A percentile compares a stretch with the other conserved stretches of the same genome.
phyloP scores from a whole-genome alignment of 352 stramenopile species.

The Phytophthora tubulina region DNA sequence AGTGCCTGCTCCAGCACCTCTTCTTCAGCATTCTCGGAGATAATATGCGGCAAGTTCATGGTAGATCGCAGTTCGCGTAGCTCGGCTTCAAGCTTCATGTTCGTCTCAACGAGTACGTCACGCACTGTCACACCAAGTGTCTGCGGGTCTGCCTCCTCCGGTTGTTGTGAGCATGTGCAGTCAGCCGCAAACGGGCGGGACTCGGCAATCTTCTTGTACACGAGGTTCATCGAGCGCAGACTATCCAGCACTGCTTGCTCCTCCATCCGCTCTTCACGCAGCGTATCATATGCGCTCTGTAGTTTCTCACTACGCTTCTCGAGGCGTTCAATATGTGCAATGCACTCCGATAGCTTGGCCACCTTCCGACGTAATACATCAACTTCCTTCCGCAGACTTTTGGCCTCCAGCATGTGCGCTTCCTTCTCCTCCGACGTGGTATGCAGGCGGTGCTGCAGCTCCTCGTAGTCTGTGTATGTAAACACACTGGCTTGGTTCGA shows the following conservation, averaged over 20 bases:
- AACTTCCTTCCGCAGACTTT: constrained; percentile 69
- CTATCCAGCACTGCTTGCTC: constrained; percentile 74
- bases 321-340: constrained; percentile 57
- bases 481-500: constrained; percentile 66
- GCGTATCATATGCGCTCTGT: constrained; percentile 59
- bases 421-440: constrained; percentile 57
- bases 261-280: constrained; percentile 74
- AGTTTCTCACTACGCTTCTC: constrained; percentile 71
- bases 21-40: constrained; percentile 34
- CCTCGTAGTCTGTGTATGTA: constrained; percentile 63
- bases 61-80: constrained; percentile 48
- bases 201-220: constrained; percentile 82
- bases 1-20: constrained; percentile 40
- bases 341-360: constrained; percentile 47
- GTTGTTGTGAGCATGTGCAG: constrained; percentile 32
- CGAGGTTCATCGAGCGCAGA: constrained; percentile 67
- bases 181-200: constrained; percentile 55
- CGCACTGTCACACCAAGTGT: constrained; percentile 50
- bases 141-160: constrained; percentile 33
- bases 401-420: constrained; percentile 50
- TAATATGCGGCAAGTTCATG: constrained; percentile 39
- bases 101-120: constrained; percentile 64
- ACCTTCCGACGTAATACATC: constrained; percentile 57
- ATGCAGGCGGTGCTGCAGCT: constrained; percentile 59
- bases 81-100: constrained; percentile 61